Base-by-base conservation (phyloP, 2,329 filamentous ascomycete genomes). In the Madurella mycetomatis region DNA sequence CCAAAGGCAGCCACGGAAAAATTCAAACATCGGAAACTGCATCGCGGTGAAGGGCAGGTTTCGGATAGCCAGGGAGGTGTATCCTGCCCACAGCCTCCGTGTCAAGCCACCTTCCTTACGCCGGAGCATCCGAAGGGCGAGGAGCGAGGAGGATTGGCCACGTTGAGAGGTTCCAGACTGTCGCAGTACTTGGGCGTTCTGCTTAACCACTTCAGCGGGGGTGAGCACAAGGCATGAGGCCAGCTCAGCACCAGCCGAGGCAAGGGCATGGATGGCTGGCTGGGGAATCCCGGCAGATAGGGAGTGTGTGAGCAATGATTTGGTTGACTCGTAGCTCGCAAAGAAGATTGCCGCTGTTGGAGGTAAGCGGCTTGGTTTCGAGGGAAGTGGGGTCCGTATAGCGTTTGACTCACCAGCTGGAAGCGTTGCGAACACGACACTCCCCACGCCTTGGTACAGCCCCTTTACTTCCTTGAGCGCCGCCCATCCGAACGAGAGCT, bases 141-240 rank as follows among this genome's bases (percentile, higher is more conserved):
- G 69, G n/a, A 80, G 63, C 0, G 78, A 81, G 0, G 76, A 77
- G n/a, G 65, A 67, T 52, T 56, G 51, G 16, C 54, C 51, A 4
- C 72, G 74, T 19, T 50, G 46, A 9, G 46, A 32, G 34, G 49
- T 15, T 55, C 61, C 18, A 59, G 65, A 64, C 53, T 39, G 60
- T 15, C 58, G 65, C 32, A 94, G 76, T 80, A 96, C 91, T 70
- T 96, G 91, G 0, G 92, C 90, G 70, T 96, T 96, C 68, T 95
- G 91, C 73, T 96, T 96, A 59, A 96, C 82, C 8, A 95, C 89
- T 69, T 96, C 91, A 13, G 90, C 90, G 0, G 91, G 92, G 0
- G 91, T 92, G 37, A 96, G 81, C 57, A 96, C 88, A 17, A 90
- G 78, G 67, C 92, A 96, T 5, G 90, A 92, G 2, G 90, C 88